Evolutionary conservation across 139 green algal genomes (phyloP).

Genomic region (Picocystis salinarum): DNA sequence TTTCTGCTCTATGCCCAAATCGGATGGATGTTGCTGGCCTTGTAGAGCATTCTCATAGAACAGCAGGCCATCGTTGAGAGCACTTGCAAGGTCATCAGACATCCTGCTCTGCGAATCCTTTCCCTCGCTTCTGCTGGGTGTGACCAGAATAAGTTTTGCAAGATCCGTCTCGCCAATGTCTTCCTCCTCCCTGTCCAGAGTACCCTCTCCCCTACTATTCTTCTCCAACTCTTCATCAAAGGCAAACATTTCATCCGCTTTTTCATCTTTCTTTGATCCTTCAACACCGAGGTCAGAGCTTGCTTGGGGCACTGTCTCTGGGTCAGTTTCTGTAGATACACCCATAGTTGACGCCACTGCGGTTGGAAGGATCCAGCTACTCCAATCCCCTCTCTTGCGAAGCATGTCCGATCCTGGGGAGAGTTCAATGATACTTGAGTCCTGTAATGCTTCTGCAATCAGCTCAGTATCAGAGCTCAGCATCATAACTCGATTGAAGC

Average conservation of each 20-base stretch:
- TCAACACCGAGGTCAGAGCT: no score
- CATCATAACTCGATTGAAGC: slow-evolving; percentile 84
- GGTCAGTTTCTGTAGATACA: no score
- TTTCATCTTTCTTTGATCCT: no score
- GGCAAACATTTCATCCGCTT: slow-evolving; percentile 30
- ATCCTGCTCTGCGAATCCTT: not conserved
- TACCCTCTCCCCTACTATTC: slow-evolving; percentile 3
- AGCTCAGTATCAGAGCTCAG: slow-evolving; percentile 62
- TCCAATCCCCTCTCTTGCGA: no score
- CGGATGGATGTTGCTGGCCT: no score
- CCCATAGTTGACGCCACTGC: no score
- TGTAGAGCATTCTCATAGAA: slow-evolving; percentile 50
- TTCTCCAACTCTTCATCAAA: slow-evolving; percentile 37
- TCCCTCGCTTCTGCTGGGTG: slow-evolving; percentile 17
- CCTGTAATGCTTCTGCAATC: slow-evolving; percentile 41
- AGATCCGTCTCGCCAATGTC: slow-evolving; percentile 27
- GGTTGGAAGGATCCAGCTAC: no score
- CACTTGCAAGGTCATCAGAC: slow-evolving; percentile 21
- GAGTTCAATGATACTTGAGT: slow-evolving; percentile 24
- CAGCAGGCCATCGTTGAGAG: slow-evolving; percentile 70
- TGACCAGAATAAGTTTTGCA: slow-evolving; percentile 39
- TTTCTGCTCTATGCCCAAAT: no score
- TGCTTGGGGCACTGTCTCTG: no score
- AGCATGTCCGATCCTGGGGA: slow-evolving; percentile 1
- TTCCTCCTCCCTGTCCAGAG: not conserved